phyloP scores from a whole-genome alignment of 306 rosid species.

The Alnus glutinosa region DNA sequence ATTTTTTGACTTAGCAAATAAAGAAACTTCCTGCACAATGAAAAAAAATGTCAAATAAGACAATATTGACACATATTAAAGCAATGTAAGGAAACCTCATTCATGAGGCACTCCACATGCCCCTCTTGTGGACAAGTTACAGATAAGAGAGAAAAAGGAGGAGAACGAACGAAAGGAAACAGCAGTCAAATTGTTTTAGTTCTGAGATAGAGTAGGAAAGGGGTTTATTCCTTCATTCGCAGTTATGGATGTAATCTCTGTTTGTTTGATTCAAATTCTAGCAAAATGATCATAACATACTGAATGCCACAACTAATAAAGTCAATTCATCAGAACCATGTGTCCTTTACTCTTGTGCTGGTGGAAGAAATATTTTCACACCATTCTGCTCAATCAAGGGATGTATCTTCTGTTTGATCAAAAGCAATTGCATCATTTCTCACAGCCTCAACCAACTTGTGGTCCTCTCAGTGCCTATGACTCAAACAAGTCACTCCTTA shows the following conservation, averaged over 20 bases:
- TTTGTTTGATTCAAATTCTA: neutral
- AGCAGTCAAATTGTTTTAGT: neutral
- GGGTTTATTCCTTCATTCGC: neutral
- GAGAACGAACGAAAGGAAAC: neutral
- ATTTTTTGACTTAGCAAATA: neutral
- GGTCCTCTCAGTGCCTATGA: neutral
- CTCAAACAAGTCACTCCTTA: neutral
- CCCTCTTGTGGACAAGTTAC: neutral
- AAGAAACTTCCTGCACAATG: neutral
- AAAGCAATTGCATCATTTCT: neutral
- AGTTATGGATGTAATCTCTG: neutral
- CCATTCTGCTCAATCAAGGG: neutral
- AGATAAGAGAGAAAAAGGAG: neutral
- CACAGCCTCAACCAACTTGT: slow-evolving; percentile 1
- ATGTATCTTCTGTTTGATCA: neutral
- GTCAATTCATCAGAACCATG: neutral
- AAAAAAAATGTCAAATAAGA: neutral
- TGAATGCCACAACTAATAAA: neutral
- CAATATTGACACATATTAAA: neutral
- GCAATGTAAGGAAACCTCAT: neutral
- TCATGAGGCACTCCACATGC: neutral
- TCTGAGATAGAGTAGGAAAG: neutral
- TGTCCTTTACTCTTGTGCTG: neutral
- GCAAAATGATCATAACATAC: neutral
- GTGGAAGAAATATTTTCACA: neutral